Evolutionary conservation across 176 grass and related monocot genomes (phyloP).

Genomic region (Cymbopogon citratus): DNA sequence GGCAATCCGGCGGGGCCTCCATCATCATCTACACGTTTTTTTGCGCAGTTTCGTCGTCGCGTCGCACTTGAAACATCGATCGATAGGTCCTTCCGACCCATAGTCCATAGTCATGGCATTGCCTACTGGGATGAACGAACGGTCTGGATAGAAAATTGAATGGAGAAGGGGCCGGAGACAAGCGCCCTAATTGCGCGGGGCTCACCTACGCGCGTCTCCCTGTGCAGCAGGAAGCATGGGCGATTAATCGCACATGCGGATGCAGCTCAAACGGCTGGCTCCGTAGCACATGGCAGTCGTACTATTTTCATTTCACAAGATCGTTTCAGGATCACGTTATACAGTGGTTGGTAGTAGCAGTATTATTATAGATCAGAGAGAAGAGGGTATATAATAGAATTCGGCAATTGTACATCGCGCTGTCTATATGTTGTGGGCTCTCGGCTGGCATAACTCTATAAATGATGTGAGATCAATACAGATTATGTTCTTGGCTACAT

Average conservation of each 20-base stretch:
- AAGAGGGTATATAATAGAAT: too few species aligned
- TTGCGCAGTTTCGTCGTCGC: not conserved
- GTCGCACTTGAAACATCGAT: not conserved
- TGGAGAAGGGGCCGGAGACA: not conserved
- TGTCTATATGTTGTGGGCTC: too few species aligned
- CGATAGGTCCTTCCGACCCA: not conserved
- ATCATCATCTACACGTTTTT: too few species aligned
- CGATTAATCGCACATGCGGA: not conserved
- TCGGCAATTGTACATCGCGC: too few species aligned
- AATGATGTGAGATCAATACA: too few species aligned
- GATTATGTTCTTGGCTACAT: too few species aligned
- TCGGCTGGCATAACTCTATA: too few species aligned
- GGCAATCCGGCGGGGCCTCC: too few species aligned
- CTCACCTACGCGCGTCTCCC: not conserved
- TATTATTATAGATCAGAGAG: too few species aligned
- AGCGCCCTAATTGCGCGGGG: not conserved
- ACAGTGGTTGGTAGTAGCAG: not conserved
- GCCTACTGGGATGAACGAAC: not conserved
- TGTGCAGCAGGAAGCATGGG: not conserved
- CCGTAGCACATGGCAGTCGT: not conserved
- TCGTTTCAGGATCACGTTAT: not conserved
- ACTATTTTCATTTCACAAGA: not conserved
- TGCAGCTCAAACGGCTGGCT: not conserved
- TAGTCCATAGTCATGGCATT: too few species aligned
- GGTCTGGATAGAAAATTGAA: not conserved